Percentiles rank a stretch among this genome's conserved stretches.
These are phyloP conservation scores for Lindgomyces ingoldianus DNA, from an alignment of 495 filamentous ascomycete species.

Conservation along the genomic window DNA sequence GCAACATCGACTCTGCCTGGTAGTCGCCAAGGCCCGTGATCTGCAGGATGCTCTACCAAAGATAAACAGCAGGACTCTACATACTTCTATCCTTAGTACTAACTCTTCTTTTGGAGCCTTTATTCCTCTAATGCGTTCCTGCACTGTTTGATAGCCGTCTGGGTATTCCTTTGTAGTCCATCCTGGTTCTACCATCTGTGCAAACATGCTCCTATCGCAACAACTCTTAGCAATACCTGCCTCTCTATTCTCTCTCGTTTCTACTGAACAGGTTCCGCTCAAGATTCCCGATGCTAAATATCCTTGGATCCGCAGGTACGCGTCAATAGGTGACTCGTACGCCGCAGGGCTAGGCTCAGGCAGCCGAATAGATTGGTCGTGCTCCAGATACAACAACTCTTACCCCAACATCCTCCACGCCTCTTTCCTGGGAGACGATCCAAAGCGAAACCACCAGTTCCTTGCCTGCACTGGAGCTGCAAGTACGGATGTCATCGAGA, in stretches of 20 bases:
- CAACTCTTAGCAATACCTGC: background rate
- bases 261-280: conserved; percentile 4
- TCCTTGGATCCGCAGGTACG: conserved; percentile 29
- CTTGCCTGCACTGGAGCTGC: conserved; percentile 32
- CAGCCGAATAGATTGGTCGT: conserved; percentile 23
- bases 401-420: conserved; percentile 28
- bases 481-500: conserved; percentile 7
- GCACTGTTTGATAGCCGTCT: too few relatives aligned
- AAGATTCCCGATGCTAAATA: background rate
- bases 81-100: background rate
- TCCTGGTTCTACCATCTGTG: too few relatives aligned
- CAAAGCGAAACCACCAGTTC: conserved; percentile 20
- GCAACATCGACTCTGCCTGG: background rate
- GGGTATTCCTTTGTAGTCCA: too few relatives aligned
- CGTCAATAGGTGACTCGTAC: conserved; percentile 33
- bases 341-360: conserved; percentile 31
- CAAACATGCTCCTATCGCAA: background rate
- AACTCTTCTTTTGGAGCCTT: too few relatives aligned
- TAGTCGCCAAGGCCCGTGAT: background rate
- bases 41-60: background rate
- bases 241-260: background rate
- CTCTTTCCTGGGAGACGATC: conserved; percentile 12
- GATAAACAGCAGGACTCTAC: background rate
- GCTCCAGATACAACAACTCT: conserved; percentile 23
- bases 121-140: too few relatives aligned